These are phyloP conservation scores for Brassica rapa DNA, from an alignment of 345 rosid species.

Conservation along the genomic window DNA sequence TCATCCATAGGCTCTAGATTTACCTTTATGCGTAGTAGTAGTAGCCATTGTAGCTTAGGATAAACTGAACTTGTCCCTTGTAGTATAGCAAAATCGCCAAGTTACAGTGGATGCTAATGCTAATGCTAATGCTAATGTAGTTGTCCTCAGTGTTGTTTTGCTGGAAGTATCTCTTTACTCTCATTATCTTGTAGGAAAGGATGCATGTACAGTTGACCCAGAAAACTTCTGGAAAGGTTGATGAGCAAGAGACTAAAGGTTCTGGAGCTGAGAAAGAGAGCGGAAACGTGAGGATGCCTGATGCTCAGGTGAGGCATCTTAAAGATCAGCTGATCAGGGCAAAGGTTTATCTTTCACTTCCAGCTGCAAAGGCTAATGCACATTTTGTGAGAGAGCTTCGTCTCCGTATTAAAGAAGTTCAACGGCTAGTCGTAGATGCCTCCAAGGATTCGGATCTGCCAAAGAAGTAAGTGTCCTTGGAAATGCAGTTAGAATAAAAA, in stretches of 20 bases:
- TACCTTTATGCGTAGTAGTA: too few relatives aligned
- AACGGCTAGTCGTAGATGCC: conserved; percentile 71
- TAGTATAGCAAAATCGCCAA: too few relatives aligned
- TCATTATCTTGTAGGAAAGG: conserved; percentile 33
- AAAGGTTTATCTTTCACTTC: conserved; percentile 85
- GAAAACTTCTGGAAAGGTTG: conserved; percentile 36
- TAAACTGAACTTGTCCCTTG: too few relatives aligned
- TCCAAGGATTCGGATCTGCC: conserved; percentile 81
- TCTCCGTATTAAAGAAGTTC: conserved; percentile 75
- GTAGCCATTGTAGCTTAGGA: too few relatives aligned
- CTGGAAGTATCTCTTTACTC: too few relatives aligned
- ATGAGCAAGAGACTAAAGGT: conserved; percentile 40
- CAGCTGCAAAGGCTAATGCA: conserved; percentile 64
- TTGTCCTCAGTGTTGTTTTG: neutral
- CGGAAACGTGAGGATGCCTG: conserved; percentile 46
- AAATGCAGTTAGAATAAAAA: neutral
- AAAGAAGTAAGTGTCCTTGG: conserved; percentile 54
- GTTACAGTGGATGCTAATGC: too few relatives aligned
- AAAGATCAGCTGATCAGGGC: conserved; percentile 95
- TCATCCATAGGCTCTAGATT: too few relatives aligned
- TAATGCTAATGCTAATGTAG: neutral
- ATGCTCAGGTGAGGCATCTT: conserved; percentile 71
- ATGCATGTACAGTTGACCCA: conserved; percentile 44
- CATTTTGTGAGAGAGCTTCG: conserved; percentile 85
- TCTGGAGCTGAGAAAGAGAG: conserved; percentile 42